These are phyloP conservation scores for Climacium dendroides DNA, from an alignment of 225 moss, liverwort and hornwort genomes.

Conservation along the genomic window DNA sequence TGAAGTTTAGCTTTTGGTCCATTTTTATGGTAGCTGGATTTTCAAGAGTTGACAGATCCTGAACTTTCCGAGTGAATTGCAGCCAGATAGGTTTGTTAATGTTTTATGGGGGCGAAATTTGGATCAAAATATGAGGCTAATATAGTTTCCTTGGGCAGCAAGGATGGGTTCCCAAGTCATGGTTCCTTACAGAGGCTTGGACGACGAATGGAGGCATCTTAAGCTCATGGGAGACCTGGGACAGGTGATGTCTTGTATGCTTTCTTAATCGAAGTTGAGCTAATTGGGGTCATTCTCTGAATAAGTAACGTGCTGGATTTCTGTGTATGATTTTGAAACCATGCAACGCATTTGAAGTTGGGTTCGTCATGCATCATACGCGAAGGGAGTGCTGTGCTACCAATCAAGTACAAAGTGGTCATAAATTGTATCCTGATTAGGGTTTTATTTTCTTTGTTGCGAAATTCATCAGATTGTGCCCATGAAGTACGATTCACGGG, in stretches of 20 bases:
- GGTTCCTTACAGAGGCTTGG: constrained; percentile 75
- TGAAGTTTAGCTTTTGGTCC: not conserved
- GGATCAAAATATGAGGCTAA: not conserved
- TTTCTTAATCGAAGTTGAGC: not conserved
- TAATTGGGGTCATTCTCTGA: not conserved
- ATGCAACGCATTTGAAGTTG: not conserved
- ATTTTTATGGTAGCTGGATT: not conserved
- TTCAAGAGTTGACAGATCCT: not conserved
- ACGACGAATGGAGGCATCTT: constrained; percentile 76
- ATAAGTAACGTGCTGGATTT: not conserved
- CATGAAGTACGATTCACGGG: constrained; percentile 38
- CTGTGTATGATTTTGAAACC: not conserved
- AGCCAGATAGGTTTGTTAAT: not conserved
- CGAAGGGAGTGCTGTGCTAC: not conserved
- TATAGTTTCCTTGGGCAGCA: constrained; percentile 36
- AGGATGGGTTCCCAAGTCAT: constrained; percentile 91
- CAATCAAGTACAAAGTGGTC: not conserved
- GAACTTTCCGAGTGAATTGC: not conserved
- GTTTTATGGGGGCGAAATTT: not conserved
- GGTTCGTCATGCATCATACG: not conserved
- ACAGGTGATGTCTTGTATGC: constrained; percentile 26
- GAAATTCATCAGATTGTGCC: constrained; percentile 64
- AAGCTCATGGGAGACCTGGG: constrained; percentile 97
- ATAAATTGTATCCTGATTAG: not conserved
- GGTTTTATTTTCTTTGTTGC: not conserved